Evolutionary conservation across 345 rosid genomes (phyloP), one percentile per base, ranked within the genome.

Genomic region (Schrenkiella parvula): DNA sequence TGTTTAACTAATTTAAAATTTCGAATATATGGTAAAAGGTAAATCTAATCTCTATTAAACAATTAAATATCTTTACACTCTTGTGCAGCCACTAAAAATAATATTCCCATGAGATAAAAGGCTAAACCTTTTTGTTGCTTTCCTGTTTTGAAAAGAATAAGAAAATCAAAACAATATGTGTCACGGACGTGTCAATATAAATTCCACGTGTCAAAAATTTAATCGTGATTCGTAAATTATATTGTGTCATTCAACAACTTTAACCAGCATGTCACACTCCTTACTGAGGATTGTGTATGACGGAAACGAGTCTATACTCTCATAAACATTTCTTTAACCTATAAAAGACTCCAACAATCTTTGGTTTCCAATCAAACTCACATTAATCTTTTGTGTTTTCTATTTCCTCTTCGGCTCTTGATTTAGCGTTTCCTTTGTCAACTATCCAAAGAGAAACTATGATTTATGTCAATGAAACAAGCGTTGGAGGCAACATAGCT

Each of bases 181-280:
- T 25, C 4, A 50, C n/a, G 0, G 22, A 61, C 37, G 35, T 64
- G 28, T 64, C n/a, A 31, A 4, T 8, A 18, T 2, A 22, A 47
- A 47, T 47, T 57, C 22, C 8, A 65, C 5, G 34, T 35, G 47
- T 64, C 44, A 47, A 11, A 64, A 17, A 19, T 13, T 31, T 11
- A 12, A 29, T 13, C 0, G 10, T 1, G 3, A 31, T 31, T 67
- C 62, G 21, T 26, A 7, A 11, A 8, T 4, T 6, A 44, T 31
- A 3, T 21, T 57, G 58, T 47, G 58, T 28, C 56, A 58, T 17
- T n/a, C 14, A 1, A 41, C 10, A 70, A 7, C 2, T 25, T 18
- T 4, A 6, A 58, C 5, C 18, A 34, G n/a, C 46, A 69, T 0
- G 56, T 22, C 73, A 69, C 66, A 69, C 66, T 69, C 64, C 46